Evolutionary conservation across 140 eudicot genomes (phyloP).

Genomic region (Flaveria floridana): DNA sequence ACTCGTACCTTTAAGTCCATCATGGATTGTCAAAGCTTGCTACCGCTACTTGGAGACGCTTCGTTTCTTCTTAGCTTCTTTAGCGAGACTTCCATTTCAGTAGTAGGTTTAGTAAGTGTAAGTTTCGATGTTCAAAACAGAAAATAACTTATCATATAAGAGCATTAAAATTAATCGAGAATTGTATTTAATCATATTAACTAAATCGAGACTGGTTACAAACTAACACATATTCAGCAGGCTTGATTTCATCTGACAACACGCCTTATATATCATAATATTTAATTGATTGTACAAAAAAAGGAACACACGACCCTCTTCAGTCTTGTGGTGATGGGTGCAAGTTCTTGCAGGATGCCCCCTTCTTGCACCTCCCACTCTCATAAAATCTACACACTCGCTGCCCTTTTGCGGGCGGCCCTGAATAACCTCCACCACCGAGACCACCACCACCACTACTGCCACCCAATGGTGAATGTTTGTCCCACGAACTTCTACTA

Average conservation of each 20-base stretch:
- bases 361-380: slow-evolving; percentile 78
- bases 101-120: too few species aligned
- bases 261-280: slow-evolving; percentile 36
- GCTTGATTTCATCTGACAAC: slow-evolving; percentile 24
- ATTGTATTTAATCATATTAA: slow-evolving; percentile 24
- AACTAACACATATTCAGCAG: slow-evolving; percentile 29
- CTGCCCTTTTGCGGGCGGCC: slow-evolving; percentile 56
- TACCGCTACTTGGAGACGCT: too few species aligned
- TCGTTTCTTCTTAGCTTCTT: too few species aligned
- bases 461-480: slow-evolving; percentile 43
- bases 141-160: too few species aligned
- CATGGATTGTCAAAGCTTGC: too few species aligned
- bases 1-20: too few species aligned
- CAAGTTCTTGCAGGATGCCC: slow-evolving; percentile 70
- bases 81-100: too few species aligned
- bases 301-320: slow-evolving; percentile 28
- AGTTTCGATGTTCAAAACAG: too few species aligned
- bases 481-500: slow-evolving; percentile 46
- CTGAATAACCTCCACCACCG: slow-evolving; percentile 26
- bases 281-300: slow-evolving; percentile 40
- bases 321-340: slow-evolving; percentile 50
- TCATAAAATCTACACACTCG: slow-evolving; percentile 69
- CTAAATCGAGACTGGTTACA: slow-evolving; percentile 30
- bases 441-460: slow-evolving; percentile 43
- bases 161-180: not conserved